Evolutionary conservation across 805 yeast genomes (phyloP).

Genomic region (Lipomyces yamanashiensis): DNA sequence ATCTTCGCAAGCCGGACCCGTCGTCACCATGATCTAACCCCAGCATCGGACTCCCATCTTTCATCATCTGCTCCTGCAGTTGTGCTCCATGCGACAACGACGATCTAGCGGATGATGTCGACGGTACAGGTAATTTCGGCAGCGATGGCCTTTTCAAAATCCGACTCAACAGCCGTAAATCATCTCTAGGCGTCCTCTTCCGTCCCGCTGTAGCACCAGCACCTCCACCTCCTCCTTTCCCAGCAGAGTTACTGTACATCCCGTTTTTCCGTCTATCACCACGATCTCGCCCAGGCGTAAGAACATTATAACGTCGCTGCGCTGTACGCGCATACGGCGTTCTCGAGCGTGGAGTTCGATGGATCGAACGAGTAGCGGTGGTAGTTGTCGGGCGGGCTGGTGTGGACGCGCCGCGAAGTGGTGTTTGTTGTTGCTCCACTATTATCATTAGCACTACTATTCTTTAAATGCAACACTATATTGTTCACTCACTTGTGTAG

Average conservation of each 20-base stretch:
- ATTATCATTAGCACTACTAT: not conserved
- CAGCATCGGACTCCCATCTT: too few species aligned
- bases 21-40: too few species aligned
- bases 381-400: not conserved
- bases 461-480: too few species aligned
- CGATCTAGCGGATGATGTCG: too few species aligned
- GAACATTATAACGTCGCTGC: conserved; percentile 18
- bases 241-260: not conserved
- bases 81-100: not conserved
- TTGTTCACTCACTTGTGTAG: too few species aligned
- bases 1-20: not conserved
- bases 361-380: not conserved
- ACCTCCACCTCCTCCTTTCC: conserved; percentile 1
- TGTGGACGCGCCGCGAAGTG: not conserved
- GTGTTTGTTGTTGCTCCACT: not conserved
- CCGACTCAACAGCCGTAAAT: conserved; percentile 29
- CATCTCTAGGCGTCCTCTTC: conserved; percentile 33
- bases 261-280: conserved; percentile 14
- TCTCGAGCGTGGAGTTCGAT: conserved; percentile 12
- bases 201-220: conserved; percentile 5
- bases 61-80: too few species aligned
- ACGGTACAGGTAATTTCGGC: too few species aligned
- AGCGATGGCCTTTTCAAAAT: conserved; percentile 9
- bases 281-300: conserved; percentile 32
- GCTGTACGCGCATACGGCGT: conserved; percentile 14